Evolutionary conservation across 78 protist genomes (phyloP).

Genomic region (Dictyostelium discoideum): DNA sequence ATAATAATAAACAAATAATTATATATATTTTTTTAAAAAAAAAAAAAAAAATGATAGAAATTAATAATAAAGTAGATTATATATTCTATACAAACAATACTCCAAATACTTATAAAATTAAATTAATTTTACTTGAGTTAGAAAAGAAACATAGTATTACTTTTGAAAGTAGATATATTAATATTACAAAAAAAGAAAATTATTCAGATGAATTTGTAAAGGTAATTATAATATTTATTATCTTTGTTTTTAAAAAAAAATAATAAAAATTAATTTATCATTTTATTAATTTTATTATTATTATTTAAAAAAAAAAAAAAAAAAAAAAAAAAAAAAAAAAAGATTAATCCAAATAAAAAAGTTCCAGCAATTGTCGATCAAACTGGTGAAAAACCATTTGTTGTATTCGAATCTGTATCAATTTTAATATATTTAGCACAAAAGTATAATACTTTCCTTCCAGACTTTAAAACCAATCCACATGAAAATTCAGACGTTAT

Average conservation of each 20-base stretch:
- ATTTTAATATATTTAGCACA: constrained; percentile 1
- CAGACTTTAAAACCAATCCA: background rate
- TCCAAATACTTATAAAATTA: background rate
- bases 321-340: no score
- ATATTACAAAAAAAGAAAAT: constrained; percentile 18
- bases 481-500: background rate
- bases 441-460: constrained; percentile 7
- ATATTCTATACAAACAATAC: background rate
- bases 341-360: constrained; percentile 52
- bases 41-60: background rate
- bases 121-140: background rate
- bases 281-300: background rate
- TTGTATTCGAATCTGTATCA: constrained; percentile 19
- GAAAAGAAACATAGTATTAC: background rate
- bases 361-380: constrained; percentile 36
- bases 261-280: background rate
- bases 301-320: background rate
- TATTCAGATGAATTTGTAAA: background rate
- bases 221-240: background rate
- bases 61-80: background rate
- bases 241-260: no score
- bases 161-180: background rate
- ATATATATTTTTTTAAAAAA: no score
- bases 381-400: background rate
- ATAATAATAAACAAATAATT: no score